Percentiles rank a stretch among this genome's conserved stretches.
phyloP scores from a whole-genome alignment of 1,284 basidiomycete species.

The Leccinum fallax region DNA sequence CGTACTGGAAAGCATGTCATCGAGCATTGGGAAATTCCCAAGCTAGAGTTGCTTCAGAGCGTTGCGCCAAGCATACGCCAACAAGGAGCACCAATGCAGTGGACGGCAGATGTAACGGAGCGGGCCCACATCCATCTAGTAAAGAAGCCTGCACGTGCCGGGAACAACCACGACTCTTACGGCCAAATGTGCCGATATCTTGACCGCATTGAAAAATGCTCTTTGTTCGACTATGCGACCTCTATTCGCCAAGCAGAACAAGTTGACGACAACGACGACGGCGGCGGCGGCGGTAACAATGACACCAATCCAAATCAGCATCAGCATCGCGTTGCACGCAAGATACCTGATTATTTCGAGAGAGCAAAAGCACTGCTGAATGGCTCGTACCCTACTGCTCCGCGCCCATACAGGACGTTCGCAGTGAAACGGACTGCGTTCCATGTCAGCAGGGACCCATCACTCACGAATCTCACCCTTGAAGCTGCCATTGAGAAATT shows the following conservation, averaged over 20 bases:
- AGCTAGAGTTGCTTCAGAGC: not conserved
- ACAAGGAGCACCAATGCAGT: not conserved
- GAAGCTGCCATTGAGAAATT: no score
- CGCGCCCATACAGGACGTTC: not conserved
- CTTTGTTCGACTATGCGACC: not conserved
- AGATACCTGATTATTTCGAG: no score
- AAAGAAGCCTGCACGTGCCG: not conserved
- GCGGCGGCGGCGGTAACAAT: no score
- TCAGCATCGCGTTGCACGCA: no score
- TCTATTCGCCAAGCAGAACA: not conserved
- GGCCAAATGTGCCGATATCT: not conserved
- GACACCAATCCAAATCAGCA: no score
- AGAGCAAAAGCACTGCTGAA: no score
- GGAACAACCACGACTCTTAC: not conserved
- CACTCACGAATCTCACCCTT: no score
- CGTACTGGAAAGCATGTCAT: no score
- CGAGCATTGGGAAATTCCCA: not conserved
- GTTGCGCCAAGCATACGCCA: not conserved
- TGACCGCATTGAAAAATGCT: not conserved
- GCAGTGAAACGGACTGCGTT: not conserved
- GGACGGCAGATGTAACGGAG: not conserved
- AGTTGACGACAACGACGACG: no score
- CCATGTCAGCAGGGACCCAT: not conserved
- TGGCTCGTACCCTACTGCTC: not conserved
- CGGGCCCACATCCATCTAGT: not conserved